Evolutionary conservation across 371 early-diverging fungal genomes (phyloP).

Genomic region (Dichotomocladium elegans): DNA sequence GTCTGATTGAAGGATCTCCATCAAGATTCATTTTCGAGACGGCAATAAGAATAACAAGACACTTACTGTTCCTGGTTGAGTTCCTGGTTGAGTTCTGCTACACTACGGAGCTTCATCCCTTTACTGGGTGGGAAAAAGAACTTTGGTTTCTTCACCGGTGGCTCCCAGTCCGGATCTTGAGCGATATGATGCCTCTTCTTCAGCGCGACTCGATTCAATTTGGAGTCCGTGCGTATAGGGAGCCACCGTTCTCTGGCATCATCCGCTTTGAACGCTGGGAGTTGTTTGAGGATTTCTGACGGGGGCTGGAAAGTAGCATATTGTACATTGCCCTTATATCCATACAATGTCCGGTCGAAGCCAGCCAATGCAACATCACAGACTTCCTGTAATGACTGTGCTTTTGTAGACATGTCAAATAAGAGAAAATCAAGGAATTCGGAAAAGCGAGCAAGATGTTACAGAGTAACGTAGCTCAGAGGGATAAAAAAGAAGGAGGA

Average conservation of each 20-base stretch:
- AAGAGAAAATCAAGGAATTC: not conserved
- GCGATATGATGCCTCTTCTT: conserved; percentile 12
- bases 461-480: too few relatives aligned
- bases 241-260: conserved; percentile 9
- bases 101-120: conserved; percentile 12
- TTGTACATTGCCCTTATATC: conserved; percentile 7
- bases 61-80: not conserved
- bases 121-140: conserved; percentile 4
- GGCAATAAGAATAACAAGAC: not conserved
- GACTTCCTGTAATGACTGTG: not conserved
- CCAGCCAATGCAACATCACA: not conserved
- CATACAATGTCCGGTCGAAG: conserved; percentile 1
- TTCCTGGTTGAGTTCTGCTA: conserved; percentile 10
- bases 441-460: too few relatives aligned
- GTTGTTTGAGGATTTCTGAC: conserved; percentile 4
- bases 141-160: conserved; percentile 2
- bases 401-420: conserved; percentile 4
- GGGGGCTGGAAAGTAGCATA: conserved; percentile 16
- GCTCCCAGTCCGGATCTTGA: conserved; percentile 6
- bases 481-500: too few relatives aligned
- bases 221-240: not conserved
- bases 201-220: conserved; percentile 3
- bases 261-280: not conserved
- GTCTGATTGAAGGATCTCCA: not conserved
- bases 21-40: too few relatives aligned